Base-by-base conservation (phyloP, 2,329 filamentous ascomycete species). In the Penicillium rolfsii region DNA sequence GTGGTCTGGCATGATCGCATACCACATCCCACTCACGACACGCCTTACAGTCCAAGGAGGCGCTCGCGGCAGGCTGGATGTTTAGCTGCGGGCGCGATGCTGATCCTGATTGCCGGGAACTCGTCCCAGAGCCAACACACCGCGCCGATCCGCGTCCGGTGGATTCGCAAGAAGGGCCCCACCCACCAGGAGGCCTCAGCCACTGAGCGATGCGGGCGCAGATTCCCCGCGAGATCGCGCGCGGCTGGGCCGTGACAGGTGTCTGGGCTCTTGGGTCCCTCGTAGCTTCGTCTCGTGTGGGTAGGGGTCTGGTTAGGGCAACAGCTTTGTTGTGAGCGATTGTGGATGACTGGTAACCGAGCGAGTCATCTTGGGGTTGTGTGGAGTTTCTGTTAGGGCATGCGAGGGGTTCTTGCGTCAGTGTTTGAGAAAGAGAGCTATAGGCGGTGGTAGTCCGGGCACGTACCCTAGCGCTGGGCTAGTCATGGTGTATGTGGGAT, bases 1-100 rank as follows among this genome's bases (percentile, higher is more conserved):
- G 72, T 16, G 73, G 73, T 56, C 55, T 63, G 6, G 66, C 62
- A 26, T 67, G 70, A 54, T 75, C 73, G 61, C 73, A 75, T 8
- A 55, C 49, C 6, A 70, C 68, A 3, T 65, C 63, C 62, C 67
- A 66, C 8, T 71, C 64, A n/a, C 72, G 67, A 64, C 73, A 75
- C 1, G 68, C 68, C 48, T 70, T 73, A 60, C 73, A 67, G 57
- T 62, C 64, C 3, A 36, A 26, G 11, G 60, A 56, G 26, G 61
- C 52, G 33, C 41, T 55, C 5, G 48, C 53, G 41, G 64, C 54
- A 33, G 61, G 57, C 49, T 62, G 64, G 53, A 56, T 43, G 26
- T 55, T 12, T n/a, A 57, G 58, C 43, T 45, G 49, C 24, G 58
- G 57, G 57, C 48, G 19, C 22, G 38, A 33, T 33, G 30, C 30